These are phyloP conservation scores for Hyphodiscus hymeniophilus DNA, from an alignment of 495 filamentous ascomycete genomes.

Conservation along the genomic window DNA sequence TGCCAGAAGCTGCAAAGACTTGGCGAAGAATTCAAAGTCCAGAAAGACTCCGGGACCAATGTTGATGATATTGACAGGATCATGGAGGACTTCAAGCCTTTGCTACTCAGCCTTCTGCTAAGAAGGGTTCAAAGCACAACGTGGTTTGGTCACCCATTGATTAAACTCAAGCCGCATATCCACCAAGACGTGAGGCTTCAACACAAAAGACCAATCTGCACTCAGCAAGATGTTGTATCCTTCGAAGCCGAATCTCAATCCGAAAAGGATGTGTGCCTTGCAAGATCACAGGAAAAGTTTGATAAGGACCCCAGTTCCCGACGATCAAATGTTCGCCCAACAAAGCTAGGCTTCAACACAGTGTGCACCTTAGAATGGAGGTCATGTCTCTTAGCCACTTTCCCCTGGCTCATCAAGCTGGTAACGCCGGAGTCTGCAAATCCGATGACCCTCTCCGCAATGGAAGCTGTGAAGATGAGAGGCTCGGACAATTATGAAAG, in stretches of 20 bases:
- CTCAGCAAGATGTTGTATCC: too few species aligned
- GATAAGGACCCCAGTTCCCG: neutral
- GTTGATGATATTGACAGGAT: neutral
- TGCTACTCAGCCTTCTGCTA: constrained; percentile 9
- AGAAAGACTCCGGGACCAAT: neutral
- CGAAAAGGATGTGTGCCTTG: too few species aligned
- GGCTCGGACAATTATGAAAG: too few species aligned
- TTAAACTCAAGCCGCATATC: constrained; percentile 5
- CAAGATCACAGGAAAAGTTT: neutral
- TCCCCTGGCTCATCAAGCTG: constrained; percentile 3
- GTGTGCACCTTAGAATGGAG: neutral
- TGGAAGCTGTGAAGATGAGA: too few species aligned
- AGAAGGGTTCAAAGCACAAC: neutral
- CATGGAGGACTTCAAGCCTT: neutral
- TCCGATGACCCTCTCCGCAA: neutral
- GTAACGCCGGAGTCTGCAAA: too few species aligned
- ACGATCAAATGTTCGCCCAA: neutral
- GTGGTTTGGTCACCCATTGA: constrained; percentile 10
- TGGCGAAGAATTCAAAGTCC: neutral
- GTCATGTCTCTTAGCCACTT: constrained; percentile 3
- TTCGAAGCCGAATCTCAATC: too few species aligned
- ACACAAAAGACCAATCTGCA: too few species aligned
- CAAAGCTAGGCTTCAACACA: neutral
- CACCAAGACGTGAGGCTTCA: constrained; percentile 6
- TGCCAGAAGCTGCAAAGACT: constrained; percentile 6